A percentile compares a stretch with the other conserved stretches of the same genome.
Conservation (phyloP, 2,329 filamentous ascomycete species). For the Penicillium sp. region DNA sequence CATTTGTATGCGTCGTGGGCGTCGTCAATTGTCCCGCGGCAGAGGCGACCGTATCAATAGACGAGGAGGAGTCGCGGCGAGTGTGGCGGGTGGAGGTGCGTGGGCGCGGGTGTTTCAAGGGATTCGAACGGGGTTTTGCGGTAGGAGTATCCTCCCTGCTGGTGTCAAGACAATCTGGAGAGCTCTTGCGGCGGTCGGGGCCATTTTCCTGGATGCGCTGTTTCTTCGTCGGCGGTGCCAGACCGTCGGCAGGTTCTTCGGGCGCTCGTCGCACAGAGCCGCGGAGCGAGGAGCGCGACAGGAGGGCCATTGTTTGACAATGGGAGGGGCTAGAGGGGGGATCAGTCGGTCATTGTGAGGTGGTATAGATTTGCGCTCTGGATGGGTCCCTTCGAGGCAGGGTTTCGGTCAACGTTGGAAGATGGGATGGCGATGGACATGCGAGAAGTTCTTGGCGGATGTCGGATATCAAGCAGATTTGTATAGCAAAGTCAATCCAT, state of each 20-base stretch:
- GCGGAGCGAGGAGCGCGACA: conserved; percentile 36
- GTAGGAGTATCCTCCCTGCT: conserved; percentile 15
- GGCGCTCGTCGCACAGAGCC: conserved; percentile 34
- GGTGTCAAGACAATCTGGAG: conserved; percentile 35
- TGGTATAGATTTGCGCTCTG: conserved; percentile 4
- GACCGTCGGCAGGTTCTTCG: conserved; percentile 20
- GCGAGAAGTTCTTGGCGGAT: conserved; percentile 15
- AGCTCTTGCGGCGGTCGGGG: conserved; percentile 31
- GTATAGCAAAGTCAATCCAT: neutral
- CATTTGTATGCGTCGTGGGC: conserved; percentile 11
- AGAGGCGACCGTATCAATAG: conserved; percentile 17
- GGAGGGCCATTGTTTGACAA: conserved; percentile 33
- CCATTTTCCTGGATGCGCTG: conserved; percentile 23
- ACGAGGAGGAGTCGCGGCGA: conserved; percentile 18
- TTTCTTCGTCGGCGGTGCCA: conserved; percentile 28
- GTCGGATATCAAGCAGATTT: neutral
- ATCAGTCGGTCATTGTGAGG: conserved; percentile 23
- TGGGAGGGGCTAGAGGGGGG: neutral
- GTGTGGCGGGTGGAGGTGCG: conserved; percentile 11
- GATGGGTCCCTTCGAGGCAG: neutral
- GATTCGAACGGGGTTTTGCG: conserved; percentile 6
- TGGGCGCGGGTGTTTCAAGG: conserved; percentile 19
- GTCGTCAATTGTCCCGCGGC: conserved; percentile 13
- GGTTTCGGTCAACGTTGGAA: neutral
- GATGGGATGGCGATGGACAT: conserved; percentile 1